Conservation (phyloP, 441 rosid species). For the Dalechampia spathulata region DNA sequence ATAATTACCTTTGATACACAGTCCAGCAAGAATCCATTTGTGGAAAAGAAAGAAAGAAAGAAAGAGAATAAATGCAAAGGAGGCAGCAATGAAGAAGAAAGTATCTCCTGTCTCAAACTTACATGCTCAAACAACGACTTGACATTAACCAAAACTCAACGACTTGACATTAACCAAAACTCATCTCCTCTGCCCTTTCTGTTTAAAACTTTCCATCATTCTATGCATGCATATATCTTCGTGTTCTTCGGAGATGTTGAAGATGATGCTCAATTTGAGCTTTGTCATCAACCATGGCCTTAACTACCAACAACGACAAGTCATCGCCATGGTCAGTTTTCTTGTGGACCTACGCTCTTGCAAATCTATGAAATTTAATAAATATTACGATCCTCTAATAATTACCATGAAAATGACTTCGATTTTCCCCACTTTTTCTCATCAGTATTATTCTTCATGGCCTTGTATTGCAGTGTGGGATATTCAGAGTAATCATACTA, state of each 20-base stretch:
- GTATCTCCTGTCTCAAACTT: background rate
- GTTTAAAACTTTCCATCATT: background rate
- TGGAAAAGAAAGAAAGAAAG: too few species aligned
- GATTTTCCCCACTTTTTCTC: too few species aligned
- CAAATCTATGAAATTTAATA: too few species aligned
- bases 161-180: too few species aligned
- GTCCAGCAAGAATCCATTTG: too few species aligned
- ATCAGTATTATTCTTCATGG: too few species aligned
- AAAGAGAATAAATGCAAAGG: too few species aligned
- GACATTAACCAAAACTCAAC: background rate
- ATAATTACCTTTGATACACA: too few species aligned
- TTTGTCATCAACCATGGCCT: background rate
- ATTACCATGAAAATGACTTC: background rate
- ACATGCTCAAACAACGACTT: background rate
- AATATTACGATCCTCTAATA: background rate
- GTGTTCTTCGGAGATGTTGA: background rate
- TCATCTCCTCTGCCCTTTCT: background rate
- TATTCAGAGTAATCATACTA: too few species aligned
- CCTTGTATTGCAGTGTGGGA: too few species aligned
- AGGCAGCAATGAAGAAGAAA: too few species aligned
- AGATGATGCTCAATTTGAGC: background rate
- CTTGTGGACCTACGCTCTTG: background rate
- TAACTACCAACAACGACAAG: conserved; percentile 5
- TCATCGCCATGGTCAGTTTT: conserved; percentile 2
- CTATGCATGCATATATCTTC: too few species aligned